A percentile compares a stretch with the other conserved stretches of the same genome.
Evolutionary conservation across 202 grass and related monocot genomes (phyloP).

Genomic region (Setaria viridis): DNA sequence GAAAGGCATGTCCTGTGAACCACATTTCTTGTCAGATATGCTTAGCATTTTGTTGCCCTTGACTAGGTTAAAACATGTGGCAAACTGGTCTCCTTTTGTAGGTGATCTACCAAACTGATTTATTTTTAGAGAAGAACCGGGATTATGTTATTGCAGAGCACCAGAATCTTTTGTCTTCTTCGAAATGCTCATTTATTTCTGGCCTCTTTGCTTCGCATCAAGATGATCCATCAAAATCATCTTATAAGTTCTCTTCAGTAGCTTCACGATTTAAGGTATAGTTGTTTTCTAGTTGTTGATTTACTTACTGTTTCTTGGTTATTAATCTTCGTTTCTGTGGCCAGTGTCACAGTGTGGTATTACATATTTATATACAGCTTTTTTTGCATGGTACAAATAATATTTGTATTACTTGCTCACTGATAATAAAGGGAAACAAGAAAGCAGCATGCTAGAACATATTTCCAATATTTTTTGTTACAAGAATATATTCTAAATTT

Average conservation of each 20-base stretch:
- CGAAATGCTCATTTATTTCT: slow-evolving; percentile 83
- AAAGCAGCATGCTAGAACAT: slow-evolving; percentile 11
- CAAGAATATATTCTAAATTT: neutral
- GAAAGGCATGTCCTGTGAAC: slow-evolving; percentile 78
- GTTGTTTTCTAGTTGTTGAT: slow-evolving; percentile 18
- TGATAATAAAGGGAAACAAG: slow-evolving; percentile 1
- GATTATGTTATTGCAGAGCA: slow-evolving; percentile 79
- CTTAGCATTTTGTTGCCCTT: slow-evolving; percentile 45
- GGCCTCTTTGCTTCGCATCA: slow-evolving; percentile 64
- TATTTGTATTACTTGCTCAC: neutral
- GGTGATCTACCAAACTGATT: slow-evolving; percentile 81
- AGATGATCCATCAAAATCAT: slow-evolving; percentile 82
- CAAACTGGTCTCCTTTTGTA: slow-evolving; percentile 43
- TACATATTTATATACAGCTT: slow-evolving; percentile 12
- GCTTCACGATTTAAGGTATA: slow-evolving; percentile 87
- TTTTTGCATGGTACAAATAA: slow-evolving; percentile 18
- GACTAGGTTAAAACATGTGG: slow-evolving; percentile 40
- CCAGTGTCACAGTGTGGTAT: neutral
- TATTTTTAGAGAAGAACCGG: slow-evolving; percentile 87
- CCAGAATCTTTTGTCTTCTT: slow-evolving; percentile 72
- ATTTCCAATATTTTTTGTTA: neutral
- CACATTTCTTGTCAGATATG: slow-evolving; percentile 55
- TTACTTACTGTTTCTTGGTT: slow-evolving; percentile 42
- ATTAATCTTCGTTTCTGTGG: slow-evolving; percentile 24
- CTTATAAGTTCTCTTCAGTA: slow-evolving; percentile 90